Base-by-base conservation (phyloP, 768 basidiomycete genomes). In the Hygrophorus russula region DNA sequence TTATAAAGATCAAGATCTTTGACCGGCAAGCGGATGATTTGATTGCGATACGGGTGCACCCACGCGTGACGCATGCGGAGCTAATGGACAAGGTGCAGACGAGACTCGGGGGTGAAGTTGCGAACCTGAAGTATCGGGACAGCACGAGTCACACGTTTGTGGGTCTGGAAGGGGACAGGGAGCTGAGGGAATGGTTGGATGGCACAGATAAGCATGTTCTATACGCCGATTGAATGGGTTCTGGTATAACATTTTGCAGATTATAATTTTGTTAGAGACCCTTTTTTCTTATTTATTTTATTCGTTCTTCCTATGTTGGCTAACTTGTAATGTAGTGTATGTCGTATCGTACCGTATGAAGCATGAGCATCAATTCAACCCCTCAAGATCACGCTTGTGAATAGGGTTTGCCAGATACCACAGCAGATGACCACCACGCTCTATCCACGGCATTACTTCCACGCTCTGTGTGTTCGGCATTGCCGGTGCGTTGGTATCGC, bases 1-100 rank as follows among this genome's bases (percentile, higher is more conserved):
- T 92, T 63, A 74, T 98, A 51, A 99, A 98, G 67, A 96, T 99
- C 66, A 99, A 99, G 66, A 90, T 99, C 36, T 96, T 96, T 59
- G 88, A 96, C 64, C 78, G 87, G 31, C 71, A 82, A 44, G 82
- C 90, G 18, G 93, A 98, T 57, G 96, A 99, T 60, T 67, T 98
- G 43, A 91, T 98, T 49, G 96, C 96, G 3, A 96, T 98, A 44
- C 81, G 96, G 11, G 94, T 98, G 20, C 92, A 94, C 57, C 96
- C 96, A 17, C 77, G 74, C 41, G 92, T 98, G 32, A 79, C 85
- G 6, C 83, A 87, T 54, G 67, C 63, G 8, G 90, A 94, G 55
- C 69, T 99, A 48, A 81, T 96, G 71, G 86, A 80, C 40, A 99
- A 98, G 65, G 87, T 97, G 28, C 80, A 89, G 53, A 74, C 83